Conservation (phyloP, 2,329 filamentous ascomycete genomes). For the Malbranchea cinnamomea region DNA sequence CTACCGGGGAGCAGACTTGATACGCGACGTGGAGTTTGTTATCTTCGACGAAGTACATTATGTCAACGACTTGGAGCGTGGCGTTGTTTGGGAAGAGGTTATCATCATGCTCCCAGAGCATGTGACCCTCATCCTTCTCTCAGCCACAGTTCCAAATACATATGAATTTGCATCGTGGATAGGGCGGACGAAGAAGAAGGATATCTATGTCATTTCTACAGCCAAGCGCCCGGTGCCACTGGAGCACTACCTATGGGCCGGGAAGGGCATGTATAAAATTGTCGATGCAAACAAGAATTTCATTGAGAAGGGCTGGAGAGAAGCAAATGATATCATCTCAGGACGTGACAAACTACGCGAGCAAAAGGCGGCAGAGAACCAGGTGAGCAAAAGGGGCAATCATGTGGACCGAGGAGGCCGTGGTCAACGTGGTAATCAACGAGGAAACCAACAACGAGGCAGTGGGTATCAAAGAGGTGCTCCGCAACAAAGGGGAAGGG, state of each 20-base stretch:
- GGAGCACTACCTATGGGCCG: constrained; percentile 93
- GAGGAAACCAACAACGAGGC: constrained; percentile 19
- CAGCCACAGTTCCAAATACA: constrained; percentile 92
- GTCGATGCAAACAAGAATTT: constrained; percentile 88
- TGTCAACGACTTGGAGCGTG: constrained; percentile 88
- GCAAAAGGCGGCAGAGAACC: constrained; percentile 36
- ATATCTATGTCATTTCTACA: constrained; percentile 98
- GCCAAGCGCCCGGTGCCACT: constrained; percentile 87
- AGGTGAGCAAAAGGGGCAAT: constrained; percentile 39
- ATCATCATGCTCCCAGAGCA: constrained; percentile 99
- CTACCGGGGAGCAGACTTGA: constrained; percentile 87
- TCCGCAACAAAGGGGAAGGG: constrained; percentile 39
- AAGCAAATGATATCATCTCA: constrained; percentile 67
- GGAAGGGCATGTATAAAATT: constrained; percentile 85
- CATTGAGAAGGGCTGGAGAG: constrained; percentile 85
- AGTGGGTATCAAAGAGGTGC: constrained; percentile 33
- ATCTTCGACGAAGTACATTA: constrained; percentile 99
- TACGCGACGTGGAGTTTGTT: constrained; percentile 94
- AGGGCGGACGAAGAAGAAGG: constrained; percentile 91
- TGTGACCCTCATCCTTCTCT: constrained; percentile 85
- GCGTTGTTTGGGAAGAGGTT: constrained; percentile 98
- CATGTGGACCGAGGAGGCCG: constrained; percentile 18
- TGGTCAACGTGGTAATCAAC: constrained; percentile 9
- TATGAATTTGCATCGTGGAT: constrained; percentile 98
- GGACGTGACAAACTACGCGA: constrained; percentile 64